Percentiles rank a stretch among this genome's conserved stretches.
These are phyloP conservation scores for Neodidymelliopsis sp. DNA, from an alignment of 2,329 filamentous ascomycete species.

Conservation along the genomic window DNA sequence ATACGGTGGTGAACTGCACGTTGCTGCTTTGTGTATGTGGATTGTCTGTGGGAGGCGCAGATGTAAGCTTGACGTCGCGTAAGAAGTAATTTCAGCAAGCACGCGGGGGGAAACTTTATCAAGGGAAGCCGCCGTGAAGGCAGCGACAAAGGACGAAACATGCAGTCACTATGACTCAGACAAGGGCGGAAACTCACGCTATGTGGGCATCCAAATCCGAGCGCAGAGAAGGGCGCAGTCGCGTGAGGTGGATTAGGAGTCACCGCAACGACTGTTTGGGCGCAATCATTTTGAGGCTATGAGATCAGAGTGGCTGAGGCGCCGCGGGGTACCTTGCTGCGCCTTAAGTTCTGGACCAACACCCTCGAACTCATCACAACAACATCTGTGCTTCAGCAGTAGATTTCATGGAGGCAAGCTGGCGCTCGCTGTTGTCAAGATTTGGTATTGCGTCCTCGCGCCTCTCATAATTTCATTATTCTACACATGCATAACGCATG, in stretches of 20 bases:
- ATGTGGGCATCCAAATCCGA: conserved; percentile 11
- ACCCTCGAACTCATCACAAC: neutral
- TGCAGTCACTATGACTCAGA: conserved; percentile 15
- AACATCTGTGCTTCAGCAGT: too few relatives aligned
- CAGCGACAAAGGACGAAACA: conserved; percentile 17
- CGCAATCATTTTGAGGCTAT: conserved; percentile 14
- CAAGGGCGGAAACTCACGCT: conserved; percentile 28
- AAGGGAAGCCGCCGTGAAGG: conserved; percentile 28
- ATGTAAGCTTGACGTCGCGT: conserved; percentile 9
- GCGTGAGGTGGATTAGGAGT: conserved; percentile 9
- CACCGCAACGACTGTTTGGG: conserved; percentile 16
- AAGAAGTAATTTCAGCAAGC: neutral
- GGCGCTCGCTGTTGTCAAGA: too few relatives aligned
- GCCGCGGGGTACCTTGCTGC: conserved; percentile 11
- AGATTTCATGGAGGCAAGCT: too few relatives aligned
- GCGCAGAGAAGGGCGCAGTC: conserved; percentile 17
- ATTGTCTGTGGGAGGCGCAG: conserved; percentile 2
- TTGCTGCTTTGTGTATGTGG: neutral
- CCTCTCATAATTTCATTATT: too few relatives aligned
- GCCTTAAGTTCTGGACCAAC: too few relatives aligned
- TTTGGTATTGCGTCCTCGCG: too few relatives aligned
- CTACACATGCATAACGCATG: too few relatives aligned
- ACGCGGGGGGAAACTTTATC: conserved; percentile 25
- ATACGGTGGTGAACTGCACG: conserved; percentile 7
- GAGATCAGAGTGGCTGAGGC: conserved; percentile 20